These are phyloP conservation scores for Aspergillus bombycis DNA, from an alignment of 2,329 filamentous ascomycete species.

Conservation along the genomic window DNA sequence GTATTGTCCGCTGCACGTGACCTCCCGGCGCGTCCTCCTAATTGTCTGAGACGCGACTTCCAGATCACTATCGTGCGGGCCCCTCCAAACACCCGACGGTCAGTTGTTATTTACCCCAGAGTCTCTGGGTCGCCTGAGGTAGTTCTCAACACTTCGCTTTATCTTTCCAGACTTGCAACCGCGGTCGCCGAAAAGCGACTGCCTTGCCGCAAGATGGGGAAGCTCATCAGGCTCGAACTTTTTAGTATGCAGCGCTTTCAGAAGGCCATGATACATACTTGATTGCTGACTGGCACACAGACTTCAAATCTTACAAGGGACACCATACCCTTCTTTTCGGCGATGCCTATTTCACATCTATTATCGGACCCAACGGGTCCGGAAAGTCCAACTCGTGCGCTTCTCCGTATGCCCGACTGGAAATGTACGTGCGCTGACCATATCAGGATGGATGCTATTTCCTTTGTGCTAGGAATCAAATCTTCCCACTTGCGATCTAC, in stretches of 20 bases:
- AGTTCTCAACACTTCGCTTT: background rate
- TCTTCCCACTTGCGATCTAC: constrained; percentile 96
- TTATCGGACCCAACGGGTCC: constrained; percentile 99
- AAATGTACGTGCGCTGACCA: constrained; percentile 26
- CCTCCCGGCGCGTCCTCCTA: constrained; percentile 28
- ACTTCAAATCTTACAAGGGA: constrained; percentile 99
- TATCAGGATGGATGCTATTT: constrained; percentile 94
- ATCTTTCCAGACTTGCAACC: constrained; percentile 19
- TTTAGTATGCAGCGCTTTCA: constrained; percentile 67
- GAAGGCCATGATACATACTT: constrained; percentile 12
- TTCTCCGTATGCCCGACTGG: background rate
- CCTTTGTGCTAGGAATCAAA: constrained; percentile 97
- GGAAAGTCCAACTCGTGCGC: constrained; percentile 96
- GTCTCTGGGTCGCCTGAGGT: constrained; percentile 5
- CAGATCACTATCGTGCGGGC: constrained; percentile 23
- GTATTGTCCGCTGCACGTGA: constrained; percentile 27
- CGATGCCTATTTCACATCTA: constrained; percentile 98
- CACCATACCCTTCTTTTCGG: constrained; percentile 93
- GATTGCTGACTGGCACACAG: constrained; percentile 51
- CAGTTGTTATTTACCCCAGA: constrained; percentile 12
- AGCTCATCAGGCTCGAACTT: constrained; percentile 90
- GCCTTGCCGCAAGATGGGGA: constrained; percentile 72
- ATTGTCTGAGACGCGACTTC: constrained; percentile 23
- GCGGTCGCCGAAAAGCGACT: constrained; percentile 30
- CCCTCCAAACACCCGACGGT: constrained; percentile 24